These are phyloP conservation scores for Aphanomyces stellatus DNA, from an alignment of 352 stramenopile species.

Conservation along the genomic window DNA sequence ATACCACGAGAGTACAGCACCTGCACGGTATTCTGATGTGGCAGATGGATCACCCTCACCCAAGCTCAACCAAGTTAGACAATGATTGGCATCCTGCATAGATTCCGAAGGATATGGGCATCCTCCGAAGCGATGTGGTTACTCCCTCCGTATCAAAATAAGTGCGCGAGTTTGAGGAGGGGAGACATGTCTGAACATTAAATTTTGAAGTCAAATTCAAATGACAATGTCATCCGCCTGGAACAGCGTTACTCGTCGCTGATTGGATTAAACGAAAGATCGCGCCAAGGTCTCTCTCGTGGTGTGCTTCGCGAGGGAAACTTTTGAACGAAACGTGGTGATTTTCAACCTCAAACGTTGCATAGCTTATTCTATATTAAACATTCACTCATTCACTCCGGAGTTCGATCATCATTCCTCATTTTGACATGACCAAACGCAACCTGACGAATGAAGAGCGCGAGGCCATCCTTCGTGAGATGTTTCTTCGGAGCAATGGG, in stretches of 20 bases:
- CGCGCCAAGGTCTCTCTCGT: not conserved
- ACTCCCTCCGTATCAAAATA: not conserved
- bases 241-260: not conserved
- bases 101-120: too few relatives aligned
- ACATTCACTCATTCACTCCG: not conserved
- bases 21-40: too few relatives aligned
- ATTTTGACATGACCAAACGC: not conserved
- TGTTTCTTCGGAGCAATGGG: not conserved
- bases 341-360: not conserved
- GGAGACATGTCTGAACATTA: not conserved
- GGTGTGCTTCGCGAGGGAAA: not conserved
- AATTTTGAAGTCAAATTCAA: constrained; percentile 4
- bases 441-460: not conserved
- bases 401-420: not conserved
- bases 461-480: not conserved
- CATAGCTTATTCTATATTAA: not conserved
- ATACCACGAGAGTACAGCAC: too few relatives aligned
- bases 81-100: too few relatives aligned
- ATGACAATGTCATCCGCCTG: not conserved
- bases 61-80: too few relatives aligned
- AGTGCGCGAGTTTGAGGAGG: not conserved
- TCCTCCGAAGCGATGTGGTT: too few relatives aligned
- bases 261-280: not conserved
- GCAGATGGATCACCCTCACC: too few relatives aligned
- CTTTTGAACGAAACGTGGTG: not conserved